A percentile compares a stretch with the other conserved stretches of the same genome.
These are phyloP conservation scores for Talaromyces sp. DNA, from an alignment of 2,329 filamentous ascomycete genomes.

Conservation along the genomic window DNA sequence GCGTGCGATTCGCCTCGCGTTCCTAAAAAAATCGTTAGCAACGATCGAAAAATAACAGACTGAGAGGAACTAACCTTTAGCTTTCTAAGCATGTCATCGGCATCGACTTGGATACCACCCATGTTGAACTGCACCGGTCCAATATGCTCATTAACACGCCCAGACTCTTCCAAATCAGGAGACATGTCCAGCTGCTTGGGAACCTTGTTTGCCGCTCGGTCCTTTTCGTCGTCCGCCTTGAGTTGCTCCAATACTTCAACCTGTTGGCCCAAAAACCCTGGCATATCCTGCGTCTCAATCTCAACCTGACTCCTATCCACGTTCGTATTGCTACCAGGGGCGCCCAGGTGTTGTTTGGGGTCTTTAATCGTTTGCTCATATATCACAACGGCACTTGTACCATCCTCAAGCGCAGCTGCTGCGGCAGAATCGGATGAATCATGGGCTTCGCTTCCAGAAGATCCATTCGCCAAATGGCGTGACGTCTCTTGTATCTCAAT, in stretches of 20 bases:
- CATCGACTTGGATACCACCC: constrained; percentile 93
- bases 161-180: constrained; percentile 30
- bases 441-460: constrained; percentile 23
- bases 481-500: constrained; percentile 64
- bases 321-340: constrained; percentile 46
- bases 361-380: constrained; percentile 79
- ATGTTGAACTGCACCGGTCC: constrained; percentile 97
- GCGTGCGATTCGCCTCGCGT: constrained; percentile 37
- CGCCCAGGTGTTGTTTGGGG: constrained; percentile 59
- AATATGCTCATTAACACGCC: constrained; percentile 68
- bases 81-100: constrained; percentile 84
- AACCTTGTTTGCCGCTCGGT: constrained; percentile 27
- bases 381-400: constrained; percentile 60
- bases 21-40: constrained; percentile 26
- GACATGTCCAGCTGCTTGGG: constrained; percentile 31
- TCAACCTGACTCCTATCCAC: constrained; percentile 45
- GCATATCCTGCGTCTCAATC: constrained; percentile 66
- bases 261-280: constrained; percentile 71
- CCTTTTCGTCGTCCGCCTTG: constrained; percentile 51
- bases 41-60: neutral
- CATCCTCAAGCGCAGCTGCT: constrained; percentile 21
- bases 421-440: constrained; percentile 22
- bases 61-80: constrained; percentile 59
- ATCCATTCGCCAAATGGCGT: neutral
- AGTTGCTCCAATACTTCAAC: constrained; percentile 67